Percentiles rank a stretch among this genome's conserved stretches.
Evolutionary conservation across 768 basidiomycete species (phyloP).

Genomic region (Crassisporium funariophilum): DNA sequence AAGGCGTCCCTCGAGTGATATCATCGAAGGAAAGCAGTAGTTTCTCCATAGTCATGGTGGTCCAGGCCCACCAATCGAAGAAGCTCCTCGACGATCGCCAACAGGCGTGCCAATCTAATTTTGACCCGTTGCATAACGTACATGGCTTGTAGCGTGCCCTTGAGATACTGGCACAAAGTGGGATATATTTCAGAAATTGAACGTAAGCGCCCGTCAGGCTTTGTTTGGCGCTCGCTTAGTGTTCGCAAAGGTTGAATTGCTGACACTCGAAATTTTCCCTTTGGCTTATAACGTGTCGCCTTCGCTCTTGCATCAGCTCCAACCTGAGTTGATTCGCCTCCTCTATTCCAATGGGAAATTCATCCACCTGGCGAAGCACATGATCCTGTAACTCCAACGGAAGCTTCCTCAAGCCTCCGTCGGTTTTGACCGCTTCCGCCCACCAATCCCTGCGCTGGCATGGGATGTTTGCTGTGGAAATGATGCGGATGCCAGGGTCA

Average conservation of each 20-base stretch:
- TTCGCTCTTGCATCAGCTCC: slow-evolving; percentile 35
- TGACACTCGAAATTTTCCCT: slow-evolving; percentile 10
- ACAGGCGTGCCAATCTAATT: too few relatives aligned
- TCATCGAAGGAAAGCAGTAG: too few relatives aligned
- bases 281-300: slow-evolving; percentile 16
- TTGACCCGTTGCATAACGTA: too few relatives aligned
- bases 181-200: too few relatives aligned
- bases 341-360: slow-evolving; percentile 27
- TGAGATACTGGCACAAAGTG: too few relatives aligned
- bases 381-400: slow-evolving; percentile 15
- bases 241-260: slow-evolving; percentile 27
- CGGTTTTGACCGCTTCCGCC: slow-evolving; percentile 21
- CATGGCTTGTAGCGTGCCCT: too few relatives aligned
- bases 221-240: too few relatives aligned
- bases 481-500: slow-evolving; percentile 32
- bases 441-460: slow-evolving; percentile 36
- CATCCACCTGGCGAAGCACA: slow-evolving; percentile 17
- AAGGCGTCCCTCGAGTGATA: too few relatives aligned
- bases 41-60: too few relatives aligned
- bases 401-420: slow-evolving; percentile 8
- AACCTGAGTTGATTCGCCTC: slow-evolving; percentile 30
- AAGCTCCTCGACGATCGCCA: too few relatives aligned
- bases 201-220: too few relatives aligned
- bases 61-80: too few relatives aligned
- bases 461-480: slow-evolving; percentile 31